Evolutionary conservation across 352 stramenopile genomes (phyloP).

Genomic region (Phytophthora megakarya): DNA sequence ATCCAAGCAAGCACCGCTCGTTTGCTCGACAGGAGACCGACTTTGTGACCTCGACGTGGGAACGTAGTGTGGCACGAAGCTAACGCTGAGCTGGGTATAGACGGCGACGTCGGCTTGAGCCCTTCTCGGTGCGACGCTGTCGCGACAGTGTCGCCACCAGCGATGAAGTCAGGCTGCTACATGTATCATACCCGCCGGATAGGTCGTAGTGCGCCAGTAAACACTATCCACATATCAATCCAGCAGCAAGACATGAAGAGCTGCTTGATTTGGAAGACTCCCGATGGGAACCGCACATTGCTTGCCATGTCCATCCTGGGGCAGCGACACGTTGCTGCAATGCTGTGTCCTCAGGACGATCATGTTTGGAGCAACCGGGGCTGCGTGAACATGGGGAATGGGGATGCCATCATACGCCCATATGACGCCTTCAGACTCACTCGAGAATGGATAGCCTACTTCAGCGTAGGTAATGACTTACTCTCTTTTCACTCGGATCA

Average conservation of each 20-base stretch:
- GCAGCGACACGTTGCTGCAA: background rate
- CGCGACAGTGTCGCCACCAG: background rate
- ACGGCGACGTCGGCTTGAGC: slow-evolving; percentile 13
- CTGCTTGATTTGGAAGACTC: slow-evolving; percentile 19
- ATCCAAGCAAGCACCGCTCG: slow-evolving; percentile 21
- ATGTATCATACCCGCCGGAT: background rate
- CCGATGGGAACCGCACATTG: no score
- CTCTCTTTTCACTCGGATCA: background rate
- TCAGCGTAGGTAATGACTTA: background rate
- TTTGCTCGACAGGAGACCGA: slow-evolving; percentile 30
- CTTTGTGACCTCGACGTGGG: slow-evolving; percentile 10
- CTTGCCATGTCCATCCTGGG: slow-evolving; percentile 1
- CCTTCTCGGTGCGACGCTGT: slow-evolving; percentile 20
- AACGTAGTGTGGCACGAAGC: slow-evolving; percentile 6
- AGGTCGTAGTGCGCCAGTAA: slow-evolving; percentile 1
- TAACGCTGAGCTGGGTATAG: slow-evolving; percentile 15
- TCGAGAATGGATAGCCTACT: slow-evolving; percentile 5
- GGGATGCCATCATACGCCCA: background rate
- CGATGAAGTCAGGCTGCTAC: background rate
- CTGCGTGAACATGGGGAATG: slow-evolving; percentile 14
- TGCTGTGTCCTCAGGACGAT: slow-evolving; percentile 8
- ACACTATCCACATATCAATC: slow-evolving; percentile 1
- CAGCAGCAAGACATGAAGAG: slow-evolving; percentile 12
- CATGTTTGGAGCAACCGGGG: background rate
- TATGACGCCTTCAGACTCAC: background rate